Evolutionary conservation across 306 rosid genomes (phyloP), one percentile per base, ranked within the genome.

Genomic region (Acmispon strigosus): DNA sequence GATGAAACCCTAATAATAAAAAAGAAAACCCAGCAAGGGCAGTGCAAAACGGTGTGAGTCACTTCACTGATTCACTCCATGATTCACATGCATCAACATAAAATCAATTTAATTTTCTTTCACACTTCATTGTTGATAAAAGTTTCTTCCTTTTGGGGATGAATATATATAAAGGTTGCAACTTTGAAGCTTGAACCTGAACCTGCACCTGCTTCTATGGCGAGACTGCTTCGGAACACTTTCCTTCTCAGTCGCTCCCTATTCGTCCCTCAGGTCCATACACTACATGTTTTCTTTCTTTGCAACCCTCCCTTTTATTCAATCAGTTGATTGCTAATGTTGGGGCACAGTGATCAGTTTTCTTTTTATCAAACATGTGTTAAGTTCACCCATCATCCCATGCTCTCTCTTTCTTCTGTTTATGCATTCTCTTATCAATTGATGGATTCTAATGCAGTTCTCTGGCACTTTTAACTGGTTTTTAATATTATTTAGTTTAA

Each of bases 151-250:
- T 43, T 58, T 54, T 27, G 8, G 45, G 32, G 1, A 48, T 15
- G n/a, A 5, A 1, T n/a, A 20, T 3, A 27, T 3, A 13, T 13
- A 57, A 62, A 15, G 15, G 69, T 49, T 16, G 22, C 54, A 72
- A 34, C 32, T 53, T 27, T 17, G 70, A 56, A 63, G 8, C 66
- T 56, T 70, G 53, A 54, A 48, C 10, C 24, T 22, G 24, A 27
- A 2, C 34, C 34, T 27, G 4, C 34, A 60, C 42, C 10, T 53
- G 47, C 61, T 78, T 70, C 59, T 44, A 90, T 94, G 98, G 88
- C 96, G 80, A 74, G 87, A 79, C 79, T 94, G 75, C 84, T 90
- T 76, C 96, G 88, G 5, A 82, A 64, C 75, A 80, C 85, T 45
- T 66, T 67, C 45, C 16, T 80, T 58, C 60, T 88, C 41, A 83